A percentile compares a stretch with the other conserved stretches of the same genome.
phyloP scores from a whole-genome alignment of 192 early-diverging fungal genomes.

The Helicostylum pulchrum region DNA sequence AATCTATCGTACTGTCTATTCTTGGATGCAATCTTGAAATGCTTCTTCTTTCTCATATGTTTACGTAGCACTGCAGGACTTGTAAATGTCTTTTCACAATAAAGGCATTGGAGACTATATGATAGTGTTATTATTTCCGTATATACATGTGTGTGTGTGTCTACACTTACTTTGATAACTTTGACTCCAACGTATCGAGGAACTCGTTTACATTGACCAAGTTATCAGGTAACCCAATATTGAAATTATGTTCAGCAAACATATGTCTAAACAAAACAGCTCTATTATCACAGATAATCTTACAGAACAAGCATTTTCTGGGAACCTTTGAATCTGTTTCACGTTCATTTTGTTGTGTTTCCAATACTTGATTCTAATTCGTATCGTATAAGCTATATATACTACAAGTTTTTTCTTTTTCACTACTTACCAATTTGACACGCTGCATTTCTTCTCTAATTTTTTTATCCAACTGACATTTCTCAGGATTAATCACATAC shows the following conservation, averaged over 20 bases:
- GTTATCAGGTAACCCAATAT: slow-evolving; percentile 90
- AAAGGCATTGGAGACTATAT: slow-evolving; percentile 75
- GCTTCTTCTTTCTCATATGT: slow-evolving; percentile 99
- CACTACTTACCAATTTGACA: slow-evolving; percentile 53
- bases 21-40: slow-evolving; percentile 89
- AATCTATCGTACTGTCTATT: slow-evolving; percentile 92
- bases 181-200: slow-evolving; percentile 68
- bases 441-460: slow-evolving; percentile 71
- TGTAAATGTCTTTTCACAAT: slow-evolving; percentile 93
- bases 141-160: neutral
- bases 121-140: no score
- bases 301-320: slow-evolving; percentile 93
- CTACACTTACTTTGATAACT: slow-evolving; percentile 59
- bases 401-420: neutral
- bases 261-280: slow-evolving; percentile 80
- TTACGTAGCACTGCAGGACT: slow-evolving; percentile 83
- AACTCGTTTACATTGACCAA: slow-evolving; percentile 84
- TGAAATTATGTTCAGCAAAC: slow-evolving; percentile 89
- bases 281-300: slow-evolving; percentile 69
- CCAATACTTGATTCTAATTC: slow-evolving; percentile 63
- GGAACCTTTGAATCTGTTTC: slow-evolving; percentile 59
- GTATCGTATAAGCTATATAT: no score
- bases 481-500: slow-evolving; percentile 59
- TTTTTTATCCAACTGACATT: slow-evolving; percentile 54
- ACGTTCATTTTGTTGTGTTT: slow-evolving; percentile 70